Percentiles rank a stretch among this genome's conserved stretches.
phyloP scores from a whole-genome alignment of 495 filamentous ascomycete species.

The Aspergillus biplanus region DNA sequence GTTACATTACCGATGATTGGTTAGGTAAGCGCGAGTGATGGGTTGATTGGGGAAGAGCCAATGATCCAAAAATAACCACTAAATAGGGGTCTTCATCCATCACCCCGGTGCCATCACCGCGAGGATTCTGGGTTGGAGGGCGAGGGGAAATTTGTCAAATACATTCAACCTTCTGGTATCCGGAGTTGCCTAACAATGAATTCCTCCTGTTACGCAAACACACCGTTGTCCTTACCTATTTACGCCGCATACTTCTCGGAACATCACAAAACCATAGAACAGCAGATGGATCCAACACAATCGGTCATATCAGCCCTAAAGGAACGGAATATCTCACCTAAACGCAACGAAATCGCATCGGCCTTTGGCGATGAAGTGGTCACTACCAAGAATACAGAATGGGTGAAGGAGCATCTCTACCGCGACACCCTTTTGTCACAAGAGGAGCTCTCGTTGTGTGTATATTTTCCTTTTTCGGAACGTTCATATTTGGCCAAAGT shows the following conservation, averaged over 20 bases:
- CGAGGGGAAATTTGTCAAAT: too few relatives aligned
- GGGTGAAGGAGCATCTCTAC: constrained; percentile 39
- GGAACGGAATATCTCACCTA: constrained; percentile 34
- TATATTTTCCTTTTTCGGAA: neutral
- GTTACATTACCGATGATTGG: neutral
- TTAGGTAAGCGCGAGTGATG: too few relatives aligned
- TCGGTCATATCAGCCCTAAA: constrained; percentile 28
- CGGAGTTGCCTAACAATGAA: neutral
- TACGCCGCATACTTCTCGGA: neutral
- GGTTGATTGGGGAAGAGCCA: too few relatives aligned
- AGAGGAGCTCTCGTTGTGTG: constrained; percentile 46
- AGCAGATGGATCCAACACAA: constrained; percentile 21
- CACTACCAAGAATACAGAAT: constrained; percentile 31
- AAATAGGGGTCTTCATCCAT: too few relatives aligned
- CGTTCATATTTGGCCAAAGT: neutral
- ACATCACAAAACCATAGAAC: constrained; percentile 9
- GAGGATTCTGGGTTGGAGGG: too few relatives aligned
- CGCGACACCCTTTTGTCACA: constrained; percentile 43
- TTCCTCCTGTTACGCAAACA: neutral
- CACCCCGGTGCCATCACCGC: too few relatives aligned
- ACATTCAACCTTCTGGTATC: too few relatives aligned
- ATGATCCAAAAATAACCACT: too few relatives aligned
- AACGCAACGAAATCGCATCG: constrained; percentile 33
- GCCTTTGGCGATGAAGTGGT: constrained; percentile 30
- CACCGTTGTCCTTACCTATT: neutral